phyloP scores from a whole-genome alignment of 2,329 filamentous ascomycete species.

The Penicillium crustosum region DNA sequence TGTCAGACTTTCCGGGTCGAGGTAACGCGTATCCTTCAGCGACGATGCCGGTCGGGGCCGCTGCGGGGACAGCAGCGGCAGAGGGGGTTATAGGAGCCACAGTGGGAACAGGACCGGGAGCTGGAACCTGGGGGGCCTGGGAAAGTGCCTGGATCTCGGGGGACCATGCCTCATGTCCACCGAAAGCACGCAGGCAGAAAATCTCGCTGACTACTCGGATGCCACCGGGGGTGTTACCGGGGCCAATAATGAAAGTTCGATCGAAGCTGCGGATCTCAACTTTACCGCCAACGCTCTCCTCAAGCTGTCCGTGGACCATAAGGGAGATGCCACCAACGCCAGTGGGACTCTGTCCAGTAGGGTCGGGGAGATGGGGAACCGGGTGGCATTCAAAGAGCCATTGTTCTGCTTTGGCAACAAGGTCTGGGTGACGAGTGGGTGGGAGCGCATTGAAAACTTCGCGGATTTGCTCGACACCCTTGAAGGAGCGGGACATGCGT shows the following conservation, averaged over 20 bases:
- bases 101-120: slow-evolving; percentile 10
- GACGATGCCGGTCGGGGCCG: slow-evolving; percentile 28
- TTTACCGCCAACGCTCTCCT: slow-evolving; percentile 65
- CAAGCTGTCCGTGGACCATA: slow-evolving; percentile 79
- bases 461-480: slow-evolving; percentile 64
- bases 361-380: slow-evolving; percentile 69
- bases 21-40: slow-evolving; percentile 43
- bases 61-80: slow-evolving; percentile 13
- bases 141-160: slow-evolving; percentile 38
- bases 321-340: slow-evolving; percentile 78
- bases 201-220: slow-evolving; percentile 79
- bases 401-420: slow-evolving; percentile 65
- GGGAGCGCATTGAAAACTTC: slow-evolving; percentile 71
- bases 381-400: slow-evolving; percentile 83
- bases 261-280: slow-evolving; percentile 73
- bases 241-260: slow-evolving; percentile 75
- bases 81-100: slow-evolving; percentile 16
- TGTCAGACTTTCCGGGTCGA: slow-evolving; percentile 46
- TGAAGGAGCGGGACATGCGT: slow-evolving; percentile 65
- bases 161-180: slow-evolving; percentile 54
- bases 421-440: slow-evolving; percentile 70
- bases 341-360: slow-evolving; percentile 58
- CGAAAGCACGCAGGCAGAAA: slow-evolving; percentile 69
- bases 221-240: slow-evolving; percentile 64
- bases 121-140: slow-evolving; percentile 29